phyloP scores from a whole-genome alignment of 371 early-diverging fungal genomes.

The Mucor circinelloides region DNA sequence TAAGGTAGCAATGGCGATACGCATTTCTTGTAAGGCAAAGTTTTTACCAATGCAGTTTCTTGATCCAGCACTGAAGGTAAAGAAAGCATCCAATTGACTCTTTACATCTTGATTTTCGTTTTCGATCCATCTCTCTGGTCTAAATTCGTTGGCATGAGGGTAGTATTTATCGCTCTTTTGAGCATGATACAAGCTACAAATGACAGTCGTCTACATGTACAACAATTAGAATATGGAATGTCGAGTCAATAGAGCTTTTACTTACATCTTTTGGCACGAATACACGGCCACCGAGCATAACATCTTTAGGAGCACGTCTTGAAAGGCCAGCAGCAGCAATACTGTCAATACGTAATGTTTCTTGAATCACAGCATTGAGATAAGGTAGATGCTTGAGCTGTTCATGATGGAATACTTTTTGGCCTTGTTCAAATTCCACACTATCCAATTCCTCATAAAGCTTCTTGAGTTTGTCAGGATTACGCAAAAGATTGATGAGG shows the following conservation, averaged over 20 bases:
- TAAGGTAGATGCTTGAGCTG: conserved; percentile 39
- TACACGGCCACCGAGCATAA: conserved; percentile 6
- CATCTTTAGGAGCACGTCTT: conserved; percentile 22
- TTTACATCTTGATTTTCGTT: background rate
- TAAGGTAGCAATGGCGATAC: conserved; percentile 36
- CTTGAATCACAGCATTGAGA: conserved; percentile 42
- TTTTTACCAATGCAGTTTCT: conserved; percentile 57
- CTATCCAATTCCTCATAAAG: conserved; percentile 38
- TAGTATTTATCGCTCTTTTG: conserved; percentile 32
- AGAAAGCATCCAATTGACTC: conserved; percentile 35
- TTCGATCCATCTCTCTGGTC: conserved; percentile 42
- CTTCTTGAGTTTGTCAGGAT: conserved; percentile 27
- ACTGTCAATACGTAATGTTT: conserved; percentile 38
- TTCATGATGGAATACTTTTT: conserved; percentile 26
- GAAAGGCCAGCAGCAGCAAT: conserved; percentile 28
- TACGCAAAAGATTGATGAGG: conserved; percentile 29
- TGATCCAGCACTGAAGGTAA: conserved; percentile 49
- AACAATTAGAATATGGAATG: background rate
- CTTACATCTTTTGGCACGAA: conserved; percentile 33
- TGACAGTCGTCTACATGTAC: conserved; percentile 13
- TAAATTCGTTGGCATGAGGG: conserved; percentile 25
- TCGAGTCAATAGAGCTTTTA: background rate
- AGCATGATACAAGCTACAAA: conserved; percentile 12
- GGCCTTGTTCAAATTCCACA: conserved; percentile 7
- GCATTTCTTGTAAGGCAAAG: conserved; percentile 55